Evolutionary conservation across 371 early-diverging fungal genomes (phyloP), one percentile per base, ranked within the genome.

Genomic region (Syncephalastrum racemosum): DNA sequence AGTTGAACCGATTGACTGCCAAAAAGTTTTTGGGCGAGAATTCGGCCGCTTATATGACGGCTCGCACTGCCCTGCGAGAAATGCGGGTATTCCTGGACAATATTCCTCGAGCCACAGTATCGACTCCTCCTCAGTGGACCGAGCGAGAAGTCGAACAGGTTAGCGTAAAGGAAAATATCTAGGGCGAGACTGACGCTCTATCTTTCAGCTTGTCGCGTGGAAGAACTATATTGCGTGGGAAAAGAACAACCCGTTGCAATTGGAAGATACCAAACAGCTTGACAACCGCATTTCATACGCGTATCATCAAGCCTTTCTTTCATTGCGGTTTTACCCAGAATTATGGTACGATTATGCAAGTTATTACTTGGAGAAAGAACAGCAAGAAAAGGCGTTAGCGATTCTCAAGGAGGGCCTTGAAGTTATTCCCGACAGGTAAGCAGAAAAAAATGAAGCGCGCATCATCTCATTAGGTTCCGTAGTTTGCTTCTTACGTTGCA

Each of bases 161-260:
- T 73, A 40, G 49, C 10, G 45, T 3, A 19, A 22, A 27, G 3
- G 12, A 55, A 55, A 12, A 49, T 22, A 8, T 0, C 19, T 23
- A 23, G 23, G 23, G 14, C 23, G 24, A n/a, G 16, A 24, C 16
- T 19, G 50, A 50, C 7, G 25, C 3, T 13, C 40, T 41, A 36
- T 36, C 19, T 25, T 42, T 16, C 72, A 84, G 70, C 66, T 92
- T 48, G 82, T 82, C 20, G 70, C 80, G 10, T 96, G 95, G 96
- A 92, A 91, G 59, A 70, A 80, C 14, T 94, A 89, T 64, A 88
- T 97, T 53, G 77, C 80, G 45, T 98, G 97, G 97, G 98, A 98
- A 69, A 82, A 79, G 53, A 73, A 83, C 15, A 95, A 98, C 62
- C 96, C 98, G 15, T 71, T 97, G 36, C 83, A 82, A 13, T 58